These are phyloP conservation scores for Thalassiosira gravida DNA, from an alignment of 352 stramenopile genomes.

Conservation along the genomic window DNA sequence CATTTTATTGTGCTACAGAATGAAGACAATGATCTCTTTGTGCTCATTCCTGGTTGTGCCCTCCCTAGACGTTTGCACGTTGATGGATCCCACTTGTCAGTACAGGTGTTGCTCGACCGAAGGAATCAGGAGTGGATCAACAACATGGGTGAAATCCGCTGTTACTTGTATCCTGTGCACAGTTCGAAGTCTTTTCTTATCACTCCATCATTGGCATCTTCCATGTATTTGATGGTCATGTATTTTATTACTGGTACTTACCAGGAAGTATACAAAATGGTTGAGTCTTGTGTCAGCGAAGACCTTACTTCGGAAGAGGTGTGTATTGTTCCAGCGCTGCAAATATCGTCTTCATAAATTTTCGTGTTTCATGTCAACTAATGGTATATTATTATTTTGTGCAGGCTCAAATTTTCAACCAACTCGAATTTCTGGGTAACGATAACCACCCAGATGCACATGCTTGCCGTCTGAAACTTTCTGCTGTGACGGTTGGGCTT, in stretches of 20 bases:
- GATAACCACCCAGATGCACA: constrained; percentile 94
- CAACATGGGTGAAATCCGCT: constrained; percentile 89
- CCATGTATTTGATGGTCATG: constrained; percentile 96
- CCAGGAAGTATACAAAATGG: constrained; percentile 93
- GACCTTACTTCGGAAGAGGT: constrained; percentile 94
- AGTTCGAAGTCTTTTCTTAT: constrained; percentile 93
- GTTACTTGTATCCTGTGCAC: constrained; percentile 98
- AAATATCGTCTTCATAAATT: no score
- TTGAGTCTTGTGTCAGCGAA: constrained; percentile 94
- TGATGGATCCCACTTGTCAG: constrained; percentile 83
- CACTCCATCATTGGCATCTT: constrained; percentile 93
- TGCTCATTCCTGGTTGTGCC: constrained; percentile 85
- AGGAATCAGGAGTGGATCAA: constrained; percentile 89
- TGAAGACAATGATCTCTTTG: constrained; percentile 87
- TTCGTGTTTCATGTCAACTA: background rate
- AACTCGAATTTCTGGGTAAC: constrained; percentile 92
- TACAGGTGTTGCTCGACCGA: constrained; percentile 88
- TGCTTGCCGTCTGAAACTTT: constrained; percentile 92
- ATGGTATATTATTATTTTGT: constrained; percentile 7
- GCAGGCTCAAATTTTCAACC: constrained; percentile 93
- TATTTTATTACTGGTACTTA: constrained; percentile 95
- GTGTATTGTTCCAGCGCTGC: no score
- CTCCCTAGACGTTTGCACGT: constrained; percentile 81
- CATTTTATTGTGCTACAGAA: constrained; percentile 89
- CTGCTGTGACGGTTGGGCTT: constrained; percentile 88